Base-by-base conservation (phyloP, 495 filamentous ascomycete species). In the Thermochaetoides thermophila region DNA sequence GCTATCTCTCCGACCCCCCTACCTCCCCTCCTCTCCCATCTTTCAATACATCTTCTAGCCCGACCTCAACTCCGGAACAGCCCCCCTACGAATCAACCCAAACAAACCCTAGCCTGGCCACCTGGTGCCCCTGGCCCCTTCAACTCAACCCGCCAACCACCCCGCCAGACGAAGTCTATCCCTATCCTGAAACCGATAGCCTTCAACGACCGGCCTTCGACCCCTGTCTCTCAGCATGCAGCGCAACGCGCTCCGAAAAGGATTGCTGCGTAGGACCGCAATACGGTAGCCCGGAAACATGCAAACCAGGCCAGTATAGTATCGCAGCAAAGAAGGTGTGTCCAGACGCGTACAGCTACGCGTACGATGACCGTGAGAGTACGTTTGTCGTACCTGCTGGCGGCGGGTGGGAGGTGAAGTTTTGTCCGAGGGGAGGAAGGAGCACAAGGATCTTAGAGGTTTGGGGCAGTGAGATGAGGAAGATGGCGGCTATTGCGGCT, bases 311-410 rank as follows among this genome's bases (percentile, higher is more conserved):
- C 28, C 37, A 63, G 15, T 87, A 84, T 49, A 71, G 68, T 34
- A 62, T 50, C 36, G 49, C 56, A 13, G 77, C 76, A 19, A 87
- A 87, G 63, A 53, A 38, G 12, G 67, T 84, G 11, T 87, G 81
- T 51, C 81, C 81, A 2, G 81, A 87, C 55, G 81, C 81, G 12
- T 87, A 86, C 51, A 79, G 73, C 46, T 87, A 68, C 46, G 78
- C 81, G 7, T 86, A 71, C 42, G 79, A 87, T 45, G 82, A 87
- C 55, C 57, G 69, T 32, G 66, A 64, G 5, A 76, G 71, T 27
- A 86, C 81, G 0, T 86, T 87, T 50, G 76, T 81, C 37, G 66
- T 84, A 6, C 78, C 81, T 0, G 59, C 59, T 17, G 79, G 78
- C 4, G 74, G 68, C 4, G 81, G 78, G 1, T 87, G 76, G 59